Evolutionary conservation across 208 protist genomes (phyloP), one percentile per base, ranked within the genome.

Genomic region (Borovskyia barvae): DNA sequence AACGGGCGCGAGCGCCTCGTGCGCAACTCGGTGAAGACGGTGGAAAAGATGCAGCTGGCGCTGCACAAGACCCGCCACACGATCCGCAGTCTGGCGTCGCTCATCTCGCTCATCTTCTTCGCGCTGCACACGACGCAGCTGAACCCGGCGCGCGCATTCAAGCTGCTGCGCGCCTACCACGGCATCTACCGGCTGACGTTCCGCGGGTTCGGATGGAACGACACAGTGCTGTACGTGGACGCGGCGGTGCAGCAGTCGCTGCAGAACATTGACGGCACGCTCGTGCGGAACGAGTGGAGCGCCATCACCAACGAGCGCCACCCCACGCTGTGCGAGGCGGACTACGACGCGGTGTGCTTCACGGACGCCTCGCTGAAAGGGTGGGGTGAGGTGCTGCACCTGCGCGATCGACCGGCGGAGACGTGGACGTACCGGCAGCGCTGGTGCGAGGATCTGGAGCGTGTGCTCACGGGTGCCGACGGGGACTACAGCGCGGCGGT

Each of bases 11-110:
- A 72, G 46, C 66, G 66, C 3, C 30, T 54, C 19, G 66, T 65
- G 2, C 66, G 66, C 2, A 66, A 73, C 51, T 73, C 57, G 14
- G 40, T 29, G n/a, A 73, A 64, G 43, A 61, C 66, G 8, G 26
- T 73, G 1, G 51, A 55, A 6, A 73, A 73, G 42, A 22, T 66
- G 26, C 2, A 26, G 5, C 42, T 66, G 28, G 60, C 32, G 1
- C 19, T 24, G 39, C 32, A 5, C 42, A 24, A 14, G 24, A 9
- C 39, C 25, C 15, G 25, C 14, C 42, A 46, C 59, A 54, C 59
- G n/a, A 54, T 40, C 30, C 46, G 59, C 14, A 25, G 19, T 2
- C 50, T 56, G 5, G n/a, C 50, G 7, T 56, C 48, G 1, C 41
- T 66, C 9, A 47, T 57, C 12, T 33, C n/a, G 15, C 50, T 51